Evolutionary conservation across 768 basidiomycete species (phyloP).

Genomic region (Macrolepiota albuminosa): DNA sequence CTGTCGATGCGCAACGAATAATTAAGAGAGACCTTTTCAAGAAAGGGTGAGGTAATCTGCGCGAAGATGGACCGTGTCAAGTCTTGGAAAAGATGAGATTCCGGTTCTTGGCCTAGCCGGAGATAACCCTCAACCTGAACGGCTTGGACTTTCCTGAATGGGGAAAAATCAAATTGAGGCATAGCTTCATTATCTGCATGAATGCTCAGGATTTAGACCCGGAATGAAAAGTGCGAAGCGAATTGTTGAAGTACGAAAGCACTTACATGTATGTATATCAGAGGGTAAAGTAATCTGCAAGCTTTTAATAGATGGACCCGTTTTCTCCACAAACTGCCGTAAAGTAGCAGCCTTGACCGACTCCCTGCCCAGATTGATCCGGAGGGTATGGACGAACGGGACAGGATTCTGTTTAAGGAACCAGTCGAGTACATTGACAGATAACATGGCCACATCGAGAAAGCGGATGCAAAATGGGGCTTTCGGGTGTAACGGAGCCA

Average conservation of each 20-base stretch:
- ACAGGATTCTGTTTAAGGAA: conserved; percentile 20
- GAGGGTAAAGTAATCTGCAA: conserved; percentile 21
- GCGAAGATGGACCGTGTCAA: conserved; percentile 21
- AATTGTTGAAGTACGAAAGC: background rate
- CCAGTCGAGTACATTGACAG: conserved; percentile 21
- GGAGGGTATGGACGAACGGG: conserved; percentile 18
- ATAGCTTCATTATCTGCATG: conserved; percentile 15
- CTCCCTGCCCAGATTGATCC: conserved; percentile 19
- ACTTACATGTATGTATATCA: conserved; percentile 19
- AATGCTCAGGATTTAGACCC: background rate
- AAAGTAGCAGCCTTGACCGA: conserved; percentile 1
- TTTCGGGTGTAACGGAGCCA: conserved; percentile 11
- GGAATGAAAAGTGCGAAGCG: background rate
- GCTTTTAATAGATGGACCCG: conserved; percentile 20
- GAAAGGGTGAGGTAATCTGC: conserved; percentile 17
- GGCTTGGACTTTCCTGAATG: conserved; percentile 16
- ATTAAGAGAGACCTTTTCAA: conserved; percentile 19
- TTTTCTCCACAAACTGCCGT: conserved; percentile 15
- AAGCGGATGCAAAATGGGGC: conserved; percentile 17
- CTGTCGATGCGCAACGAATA: conserved; percentile 18
- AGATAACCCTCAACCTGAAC: conserved; percentile 24
- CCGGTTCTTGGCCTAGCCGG: conserved; percentile 13
- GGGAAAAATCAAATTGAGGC: conserved; percentile 18
- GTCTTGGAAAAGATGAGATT: conserved; percentile 12
- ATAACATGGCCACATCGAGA: conserved; percentile 17